Base-by-base conservation (phyloP, 495 filamentous ascomycete species). In the Pseudoneurospora amorphoporcata region DNA sequence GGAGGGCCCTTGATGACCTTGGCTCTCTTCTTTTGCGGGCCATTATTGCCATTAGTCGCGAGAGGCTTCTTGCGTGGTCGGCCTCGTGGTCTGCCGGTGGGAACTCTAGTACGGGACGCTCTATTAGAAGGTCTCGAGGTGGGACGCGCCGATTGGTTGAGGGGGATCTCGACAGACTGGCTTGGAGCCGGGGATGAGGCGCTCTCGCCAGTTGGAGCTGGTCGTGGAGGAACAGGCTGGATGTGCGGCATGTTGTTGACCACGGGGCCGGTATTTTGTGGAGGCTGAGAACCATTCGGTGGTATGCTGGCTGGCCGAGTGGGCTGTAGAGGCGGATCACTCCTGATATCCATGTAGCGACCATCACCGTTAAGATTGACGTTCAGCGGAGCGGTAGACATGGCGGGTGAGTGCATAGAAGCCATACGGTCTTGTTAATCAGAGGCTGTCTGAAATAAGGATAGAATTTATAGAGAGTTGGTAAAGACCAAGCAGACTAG, bases 1-100 rank as follows among this genome's bases (percentile, higher is more conserved):
- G n/a, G n/a, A n/a, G n/a, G n/a, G n/a, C n/a, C n/a, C n/a, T n/a
- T 88, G 35, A 86, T 91, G 32, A 91, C 82, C 75, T 90, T 93
- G 23, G 92, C 94, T 76, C 91, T 84, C 85, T 92, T 92, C 84
- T 91, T 89, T 74, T 85, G 81, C 14, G 88, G 86, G 8, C 77
- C 81, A 5, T 93, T 91, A 40, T 88, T 84, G n/a, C 84, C 85
- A 71, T 94, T 91, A 12, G 92, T 92, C 19, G 84, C 85, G 8
- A 72, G 70, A 14, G 80, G 78, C 69, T 81, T 81, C 73, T 88
- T 88, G 17, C 82, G 79, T 12, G 86, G 84, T 10, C 84, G 79
- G 19, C 85, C 84, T 38, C 83, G 75, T 14, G 84, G 84, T 58
- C 82, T 74, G 14, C 84, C 84, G 3, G 84, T 84, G 2, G 83